Conservation (phyloP, 2,329 filamentous ascomycete genomes). For the Fusarium keratoplasticum region DNA sequence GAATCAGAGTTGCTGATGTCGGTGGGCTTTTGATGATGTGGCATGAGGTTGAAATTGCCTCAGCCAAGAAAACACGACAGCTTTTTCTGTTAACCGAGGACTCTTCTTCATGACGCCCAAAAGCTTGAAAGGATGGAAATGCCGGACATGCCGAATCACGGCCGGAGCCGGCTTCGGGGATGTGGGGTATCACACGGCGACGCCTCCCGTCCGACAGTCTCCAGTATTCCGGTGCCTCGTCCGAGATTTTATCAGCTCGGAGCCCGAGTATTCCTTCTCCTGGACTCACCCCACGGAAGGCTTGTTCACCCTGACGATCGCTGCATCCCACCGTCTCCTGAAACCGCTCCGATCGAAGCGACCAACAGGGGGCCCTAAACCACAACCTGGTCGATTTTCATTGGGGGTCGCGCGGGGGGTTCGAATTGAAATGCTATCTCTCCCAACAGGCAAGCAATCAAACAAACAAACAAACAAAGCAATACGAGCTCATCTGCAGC, state of each 20-base stretch:
- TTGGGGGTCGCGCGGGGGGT: background rate
- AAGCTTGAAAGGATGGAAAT: background rate
- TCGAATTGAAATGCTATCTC: background rate
- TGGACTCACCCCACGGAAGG: background rate
- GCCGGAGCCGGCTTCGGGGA: background rate
- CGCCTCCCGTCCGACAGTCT: background rate
- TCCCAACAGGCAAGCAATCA: background rate
- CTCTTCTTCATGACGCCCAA: background rate
- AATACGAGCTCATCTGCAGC: background rate
- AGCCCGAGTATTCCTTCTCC: background rate
- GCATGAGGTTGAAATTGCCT: background rate
- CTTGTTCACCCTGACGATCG: constrained; percentile 20
- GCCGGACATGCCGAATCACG: background rate
- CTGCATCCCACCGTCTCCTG: constrained; percentile 28
- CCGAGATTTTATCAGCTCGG: background rate
- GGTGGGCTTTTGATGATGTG: background rate
- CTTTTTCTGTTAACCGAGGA: background rate
- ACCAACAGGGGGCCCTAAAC: background rate
- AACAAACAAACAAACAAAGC: background rate
- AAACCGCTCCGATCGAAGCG: constrained; percentile 16
- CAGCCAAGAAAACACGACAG: background rate
- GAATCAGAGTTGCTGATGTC: background rate
- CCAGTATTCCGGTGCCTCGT: background rate
- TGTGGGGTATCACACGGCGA: background rate
- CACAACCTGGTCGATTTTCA: background rate